Conservation (phyloP, 106 monocot genomes). For the Dendrobium catenatum region DNA sequence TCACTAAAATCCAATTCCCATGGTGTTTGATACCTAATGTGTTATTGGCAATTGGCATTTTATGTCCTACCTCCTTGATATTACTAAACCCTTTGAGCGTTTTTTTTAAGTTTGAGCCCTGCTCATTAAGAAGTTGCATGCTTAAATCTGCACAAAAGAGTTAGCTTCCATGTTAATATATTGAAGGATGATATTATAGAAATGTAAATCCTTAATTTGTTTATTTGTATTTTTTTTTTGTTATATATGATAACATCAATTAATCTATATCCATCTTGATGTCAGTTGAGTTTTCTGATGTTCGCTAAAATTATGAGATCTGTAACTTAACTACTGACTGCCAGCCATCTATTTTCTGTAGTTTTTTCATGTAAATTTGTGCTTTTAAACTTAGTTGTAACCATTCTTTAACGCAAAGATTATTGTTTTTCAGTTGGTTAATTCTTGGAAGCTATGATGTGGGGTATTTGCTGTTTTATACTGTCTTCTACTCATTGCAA, state of each 20-base stretch:
- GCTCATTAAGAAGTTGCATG: neutral
- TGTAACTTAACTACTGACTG: neutral
- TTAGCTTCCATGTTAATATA: neutral
- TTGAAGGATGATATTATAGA: too few relatives aligned
- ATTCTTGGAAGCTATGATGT: neutral
- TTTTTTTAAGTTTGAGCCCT: neutral
- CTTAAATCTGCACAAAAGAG: neutral
- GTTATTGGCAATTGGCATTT: too few relatives aligned
- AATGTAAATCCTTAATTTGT: neutral
- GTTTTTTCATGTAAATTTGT: neutral
- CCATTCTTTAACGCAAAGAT: neutral
- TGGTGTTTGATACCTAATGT: too few relatives aligned
- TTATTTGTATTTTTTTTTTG: neutral
- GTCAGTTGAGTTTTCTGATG: neutral
- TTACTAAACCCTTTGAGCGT: neutral
- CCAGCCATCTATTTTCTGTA: neutral
- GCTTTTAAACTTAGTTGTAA: neutral
- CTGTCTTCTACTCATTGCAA: too few relatives aligned
- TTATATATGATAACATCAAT: neutral
- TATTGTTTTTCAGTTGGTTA: neutral
- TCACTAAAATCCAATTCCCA: too few relatives aligned
- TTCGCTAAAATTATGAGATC: neutral
- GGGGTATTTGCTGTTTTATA: neutral
- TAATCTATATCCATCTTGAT: neutral
- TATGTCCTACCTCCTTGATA: neutral